Base-by-base conservation (phyloP, 2,329 filamentous ascomycete species). In the Fusarium hainanense region DNA sequence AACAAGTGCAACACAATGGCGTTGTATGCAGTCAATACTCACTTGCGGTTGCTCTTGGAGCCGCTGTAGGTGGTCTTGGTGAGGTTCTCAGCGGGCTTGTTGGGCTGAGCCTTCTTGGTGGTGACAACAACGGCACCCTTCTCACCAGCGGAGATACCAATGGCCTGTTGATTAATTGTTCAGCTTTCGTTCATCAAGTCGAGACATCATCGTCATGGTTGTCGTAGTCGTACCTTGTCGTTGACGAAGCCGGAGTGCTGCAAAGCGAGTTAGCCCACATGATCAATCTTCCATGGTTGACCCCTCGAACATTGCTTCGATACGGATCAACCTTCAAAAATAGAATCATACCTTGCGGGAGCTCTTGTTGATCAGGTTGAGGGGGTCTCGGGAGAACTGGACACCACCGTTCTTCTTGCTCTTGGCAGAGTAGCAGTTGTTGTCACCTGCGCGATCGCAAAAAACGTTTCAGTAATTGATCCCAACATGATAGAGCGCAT, bases 361-460 rank as follows among this genome's bases (percentile, higher is more conserved):
- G 88, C 97, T 92, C 85, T 91, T 87, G 91, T 98, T 98, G 82
- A 85, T 88, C 84, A 98, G 85, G 90, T 98, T 99, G 76, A 98
- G 85, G 78, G 94, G 93, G 82, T 98, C 95, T 77, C 92, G 92
- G 77, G 95, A 98, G 89, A 99, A 94, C 85, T 93, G 92, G 77
- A 92, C 87, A 82, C 93, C 92, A 79, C 93, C 94, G 79, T 87
- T 87, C 77, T 85, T 84, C 81, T 89, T 91, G 86, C 93, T 92
- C 92, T 97, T 97, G 82, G 95, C 92, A 82, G 97, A 91, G 89
- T 87, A 97, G 81, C 93, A 85, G 87, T 97, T 97, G 86, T 93
- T 90, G 86, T 85, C 85, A 85, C 94, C 94, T 98, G 80, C 65
- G 68, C 63, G 55, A 59, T 51, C 59, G 51, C 68, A 65, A 59